A percentile compares a stretch with the other conserved stretches of the same genome.
These are phyloP conservation scores for Pseudozyma thailandica DNA, from an alignment of 1,284 basidiomycete genomes.

Conservation along the genomic window DNA sequence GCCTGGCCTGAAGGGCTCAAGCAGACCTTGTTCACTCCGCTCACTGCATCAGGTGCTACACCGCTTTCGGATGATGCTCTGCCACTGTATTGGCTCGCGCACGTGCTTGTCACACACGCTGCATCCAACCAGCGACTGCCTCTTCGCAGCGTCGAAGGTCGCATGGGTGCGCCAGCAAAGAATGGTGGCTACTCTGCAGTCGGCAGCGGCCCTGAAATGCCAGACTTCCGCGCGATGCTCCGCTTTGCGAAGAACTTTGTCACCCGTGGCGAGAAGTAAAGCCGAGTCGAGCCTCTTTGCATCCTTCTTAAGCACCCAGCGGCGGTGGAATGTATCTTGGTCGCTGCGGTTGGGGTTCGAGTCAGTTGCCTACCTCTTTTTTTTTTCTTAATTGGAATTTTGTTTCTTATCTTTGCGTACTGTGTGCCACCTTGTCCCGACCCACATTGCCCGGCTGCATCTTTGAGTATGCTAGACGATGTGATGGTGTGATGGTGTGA, in stretches of 20 bases:
- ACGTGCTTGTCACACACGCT: slow-evolving; percentile 59
- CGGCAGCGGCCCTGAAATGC: slow-evolving; percentile 37
- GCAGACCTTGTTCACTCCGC: slow-evolving; percentile 47
- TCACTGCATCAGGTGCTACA: slow-evolving; percentile 59
- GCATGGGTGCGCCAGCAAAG: slow-evolving; percentile 17
- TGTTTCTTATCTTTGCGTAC: neutral
- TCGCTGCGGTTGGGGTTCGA: neutral
- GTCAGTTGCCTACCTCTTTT: neutral
- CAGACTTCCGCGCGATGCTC: slow-evolving; percentile 56
- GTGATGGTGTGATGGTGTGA: no score
- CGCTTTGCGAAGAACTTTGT: slow-evolving; percentile 59
- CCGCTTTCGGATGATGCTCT: slow-evolving; percentile 59
- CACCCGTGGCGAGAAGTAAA: slow-evolving; percentile 43
- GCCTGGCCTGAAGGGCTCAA: slow-evolving; percentile 30
- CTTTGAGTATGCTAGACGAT: no score
- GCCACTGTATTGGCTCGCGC: slow-evolving; percentile 59
- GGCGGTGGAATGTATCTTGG: neutral
- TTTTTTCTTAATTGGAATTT: neutral
- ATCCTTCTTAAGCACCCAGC: neutral
- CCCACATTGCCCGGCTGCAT: no score
- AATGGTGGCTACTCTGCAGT: slow-evolving; percentile 30
- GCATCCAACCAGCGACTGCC: slow-evolving; percentile 43
- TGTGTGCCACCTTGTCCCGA: no score
- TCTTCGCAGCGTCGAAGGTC: slow-evolving; percentile 30
- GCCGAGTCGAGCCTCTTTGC: neutral